Base-by-base conservation (phyloP, 306 rosid genomes). In the Myrica gale region DNA sequence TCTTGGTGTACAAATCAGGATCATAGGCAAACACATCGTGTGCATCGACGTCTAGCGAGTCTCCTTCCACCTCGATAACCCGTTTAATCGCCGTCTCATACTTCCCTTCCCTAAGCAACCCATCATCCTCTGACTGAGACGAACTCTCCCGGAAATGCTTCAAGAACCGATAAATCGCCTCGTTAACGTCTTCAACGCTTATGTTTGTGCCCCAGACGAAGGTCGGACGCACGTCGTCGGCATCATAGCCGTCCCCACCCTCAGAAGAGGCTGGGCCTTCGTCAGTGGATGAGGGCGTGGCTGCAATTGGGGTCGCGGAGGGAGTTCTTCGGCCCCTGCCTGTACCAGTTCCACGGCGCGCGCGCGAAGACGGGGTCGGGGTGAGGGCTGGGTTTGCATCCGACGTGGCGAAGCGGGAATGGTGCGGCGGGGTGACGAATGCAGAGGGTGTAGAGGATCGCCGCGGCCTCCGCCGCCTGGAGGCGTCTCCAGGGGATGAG, bases 121-220 rank as follows among this genome's bases (percentile, higher is more conserved):
- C 82, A 32, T 87, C 96, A 5, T 81, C 78, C 51, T 88, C 89
- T 65, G 88, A 81, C 81, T 78, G 87, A 44, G 90, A 79, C 56
- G 88, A 72, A 6, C 65, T 46, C 43, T 87, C 92, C 23, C 97
- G 83, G 63, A 90, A 95, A 66, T 92, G 86, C 86, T 88, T 92
- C 76, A 95, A 12, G 55, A 95, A 95, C 84, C 97, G 85, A 60
- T 80, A 78, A 60, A 92, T 92, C 68, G 97, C 97, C 12, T 85
- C 89, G 52, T 92, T 90, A 3, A 95, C 99, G 47, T 95, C 99
- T 39, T 95, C 93, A 0, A 95, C 99, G 79, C 99, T 92, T n/a
- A 95, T 92, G 51, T 88, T 92, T 11, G 99, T 92, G 3, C 99
- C 97, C 99, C 99, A 95, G 0, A 95, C 99, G 21, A 56, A 90